Base-by-base conservation (phyloP, 306 rosid genomes). In the Gynostemma pentaphyllum region DNA sequence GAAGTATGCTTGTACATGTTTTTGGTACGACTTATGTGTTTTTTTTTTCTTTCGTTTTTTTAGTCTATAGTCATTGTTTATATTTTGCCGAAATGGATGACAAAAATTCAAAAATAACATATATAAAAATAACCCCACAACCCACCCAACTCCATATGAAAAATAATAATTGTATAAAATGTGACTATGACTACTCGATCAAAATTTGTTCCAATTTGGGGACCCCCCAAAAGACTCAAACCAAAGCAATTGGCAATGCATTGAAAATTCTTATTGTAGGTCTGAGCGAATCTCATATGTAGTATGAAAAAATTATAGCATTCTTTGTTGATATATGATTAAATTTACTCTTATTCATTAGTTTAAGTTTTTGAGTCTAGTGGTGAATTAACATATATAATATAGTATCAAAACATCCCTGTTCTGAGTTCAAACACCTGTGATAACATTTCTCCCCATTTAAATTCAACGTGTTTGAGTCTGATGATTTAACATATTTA, bases 151-250 rank as follows among this genome's bases (percentile, higher is more conserved):
- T 9, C 37, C 61, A 53, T 7, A 4, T 28, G 30, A 22, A 23
- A n/a, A 16, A 29, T 54, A 32, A 9, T n/a, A 15, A 7, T 55
- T 30, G 13, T 6, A 16, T n/a, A 32, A 32, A 32, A 55, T 30
- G 42, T 29, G 62, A 55, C 42, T 14, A 55, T 16, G 62, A 55
- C 62, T 29, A 30, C 62, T 55, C 62, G 18, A 30, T 30, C 64
- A 19, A 32, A 32, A 19, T 34, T 54, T 54, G 37, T 54, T 29
- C 23, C 37, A 14, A 54, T 29, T 29, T 54, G 37, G 24, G 62
- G 59, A 28, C 32, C 37, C 37, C 62, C 27, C 13, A 32, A 32
- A 7, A 32, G 7, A 32, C 60, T 15, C 62, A 29, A 28, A 14
- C 19, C 21, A 57, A 36, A 57, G 64, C 64, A 19, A 19, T 19